Base-by-base conservation (phyloP, 2,329 filamentous ascomycete species). In the Cladobotryum mycophilum region DNA sequence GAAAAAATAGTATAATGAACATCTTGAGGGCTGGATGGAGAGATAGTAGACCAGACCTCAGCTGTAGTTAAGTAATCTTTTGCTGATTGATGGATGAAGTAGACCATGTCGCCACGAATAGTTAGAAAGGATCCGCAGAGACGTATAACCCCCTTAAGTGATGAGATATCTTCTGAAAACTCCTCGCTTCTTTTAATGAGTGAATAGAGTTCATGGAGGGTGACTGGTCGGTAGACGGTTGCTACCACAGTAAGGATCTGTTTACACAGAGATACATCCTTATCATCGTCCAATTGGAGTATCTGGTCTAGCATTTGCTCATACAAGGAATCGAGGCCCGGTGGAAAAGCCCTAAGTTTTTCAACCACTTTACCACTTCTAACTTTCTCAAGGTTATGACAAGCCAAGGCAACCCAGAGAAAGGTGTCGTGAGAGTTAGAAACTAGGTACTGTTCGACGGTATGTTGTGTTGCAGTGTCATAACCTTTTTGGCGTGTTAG, bases 11-110 rank as follows among this genome's bases (percentile, higher is more conserved):
- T 18, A 17, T 14, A 3, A 22, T 30, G 18, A 5, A 30, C 14
- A 33, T 14, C 14, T 34, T 14, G 1, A 4, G 17, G 22, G 17
- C 66, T 60, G 38, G 17, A 41, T 8, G 62, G 64, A 49, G 70
- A 67, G 11, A 70, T 57, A 20, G 54, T 46, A 14, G 5, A 20
- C 20, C 30, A 12, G 1, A 17, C 4, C 25, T 9, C 2, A 13
- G 67, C 62, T n/a, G 57, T 49, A 52, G 60, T 43, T 5, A 73
- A 52, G 52, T 74, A 74, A 5, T 74, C 70, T 54, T 72, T 71
- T 1, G 68, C 72, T 4, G 69, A 73, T 46, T 72, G 63, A 53
- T 76, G 69, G 1, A 75, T 61, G 53, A 72, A 66, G 48, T 59
- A 68, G 5, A 74, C 49, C 0, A 25, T 57, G 3, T 43, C 49